Evolutionary conservation across 768 basidiomycete genomes (phyloP).

Genomic region (Auriscalpium vulgare): DNA sequence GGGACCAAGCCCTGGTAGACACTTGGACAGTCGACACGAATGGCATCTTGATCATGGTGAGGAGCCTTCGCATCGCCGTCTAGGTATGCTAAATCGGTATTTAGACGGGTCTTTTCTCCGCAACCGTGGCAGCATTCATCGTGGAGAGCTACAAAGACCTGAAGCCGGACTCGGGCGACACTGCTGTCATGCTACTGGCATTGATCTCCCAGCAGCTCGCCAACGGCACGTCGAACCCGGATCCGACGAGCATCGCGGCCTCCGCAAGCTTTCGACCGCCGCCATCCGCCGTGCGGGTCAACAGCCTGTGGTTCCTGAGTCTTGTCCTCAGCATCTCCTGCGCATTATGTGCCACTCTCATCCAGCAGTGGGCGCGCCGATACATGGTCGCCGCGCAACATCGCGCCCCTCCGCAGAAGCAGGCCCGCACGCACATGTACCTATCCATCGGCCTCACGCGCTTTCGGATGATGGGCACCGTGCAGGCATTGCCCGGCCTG

Average conservation of each 20-base stretch:
- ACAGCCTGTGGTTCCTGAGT: slow-evolving; percentile 11
- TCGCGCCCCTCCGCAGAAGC: slow-evolving; percentile 5
- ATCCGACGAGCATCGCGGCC: too few relatives aligned
- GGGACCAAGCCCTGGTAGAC: not conserved
- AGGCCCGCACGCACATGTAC: slow-evolving; percentile 6
- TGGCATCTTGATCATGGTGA: slow-evolving; percentile 9
- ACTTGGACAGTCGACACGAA: slow-evolving; percentile 3
- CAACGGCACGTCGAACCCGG: not conserved
- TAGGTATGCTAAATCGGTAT: not conserved
- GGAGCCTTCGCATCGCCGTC: not conserved
- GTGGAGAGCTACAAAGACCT: slow-evolving; percentile 14
- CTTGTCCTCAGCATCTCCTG: slow-evolving; percentile 9
- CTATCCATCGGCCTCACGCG: slow-evolving; percentile 5
- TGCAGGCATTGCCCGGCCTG: slow-evolving; percentile 12
- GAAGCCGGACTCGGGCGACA: slow-evolving; percentile 2
- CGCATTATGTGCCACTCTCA: slow-evolving; percentile 4
- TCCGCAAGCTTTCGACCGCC: not conserved
- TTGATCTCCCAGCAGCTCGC: slow-evolving; percentile 6
- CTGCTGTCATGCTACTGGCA: not conserved
- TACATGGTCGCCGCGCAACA: slow-evolving; percentile 5
- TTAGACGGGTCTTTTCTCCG: slow-evolving; percentile 20
- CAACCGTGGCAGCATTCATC: slow-evolving; percentile 13
- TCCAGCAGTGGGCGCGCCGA: slow-evolving; percentile 11
- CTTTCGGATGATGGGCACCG: slow-evolving; percentile 1
- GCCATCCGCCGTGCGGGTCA: slow-evolving; percentile 2